These are phyloP conservation scores for Helenozyma rhizophorensis DNA, from an alignment of 805 yeast genomes.

Conservation along the genomic window DNA sequence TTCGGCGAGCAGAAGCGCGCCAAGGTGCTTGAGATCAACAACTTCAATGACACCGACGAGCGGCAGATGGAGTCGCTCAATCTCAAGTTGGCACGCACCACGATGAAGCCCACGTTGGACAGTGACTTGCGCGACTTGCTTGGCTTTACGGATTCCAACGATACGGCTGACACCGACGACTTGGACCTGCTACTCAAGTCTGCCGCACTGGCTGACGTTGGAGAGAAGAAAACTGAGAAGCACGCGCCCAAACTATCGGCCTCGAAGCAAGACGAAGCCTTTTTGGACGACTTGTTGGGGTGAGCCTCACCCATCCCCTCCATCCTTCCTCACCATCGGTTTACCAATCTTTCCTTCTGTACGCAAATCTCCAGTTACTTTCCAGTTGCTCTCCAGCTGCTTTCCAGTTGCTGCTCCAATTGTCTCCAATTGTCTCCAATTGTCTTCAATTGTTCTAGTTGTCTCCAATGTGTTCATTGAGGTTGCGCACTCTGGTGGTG, in stretches of 20 bases:
- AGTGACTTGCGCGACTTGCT: conserved; percentile 18
- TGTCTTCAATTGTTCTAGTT: too few species aligned
- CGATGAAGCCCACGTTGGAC: conserved; percentile 1
- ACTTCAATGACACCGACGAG: conserved; percentile 21
- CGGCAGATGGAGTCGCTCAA: conserved; percentile 23
- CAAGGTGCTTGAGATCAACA: conserved; percentile 34
- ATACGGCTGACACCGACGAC: conserved; percentile 1
- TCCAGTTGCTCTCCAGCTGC: too few species aligned
- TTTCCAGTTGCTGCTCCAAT: too few species aligned
- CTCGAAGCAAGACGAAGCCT: conserved; percentile 5
- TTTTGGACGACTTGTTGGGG: conserved; percentile 18
- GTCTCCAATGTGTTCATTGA: neutral
- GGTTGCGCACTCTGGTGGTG: conserved; percentile 1
- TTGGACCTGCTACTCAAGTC: conserved; percentile 10
- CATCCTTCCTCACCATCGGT: too few species aligned
- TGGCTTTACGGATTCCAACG: conserved; percentile 5
- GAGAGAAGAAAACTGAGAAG: too few species aligned
- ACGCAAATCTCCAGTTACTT: too few species aligned
- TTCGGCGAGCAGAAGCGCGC: conserved; percentile 16
- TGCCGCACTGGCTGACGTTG: neutral
- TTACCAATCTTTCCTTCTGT: too few species aligned
- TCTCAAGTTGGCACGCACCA: conserved; percentile 13
- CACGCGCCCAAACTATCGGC: neutral
- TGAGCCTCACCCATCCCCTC: too few species aligned
- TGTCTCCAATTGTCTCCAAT: too few species aligned